Evolutionary conservation across 495 filamentous ascomycete genomes (phyloP), one percentile per base, ranked within the genome.

Genomic region (Viridothelium virens): DNA sequence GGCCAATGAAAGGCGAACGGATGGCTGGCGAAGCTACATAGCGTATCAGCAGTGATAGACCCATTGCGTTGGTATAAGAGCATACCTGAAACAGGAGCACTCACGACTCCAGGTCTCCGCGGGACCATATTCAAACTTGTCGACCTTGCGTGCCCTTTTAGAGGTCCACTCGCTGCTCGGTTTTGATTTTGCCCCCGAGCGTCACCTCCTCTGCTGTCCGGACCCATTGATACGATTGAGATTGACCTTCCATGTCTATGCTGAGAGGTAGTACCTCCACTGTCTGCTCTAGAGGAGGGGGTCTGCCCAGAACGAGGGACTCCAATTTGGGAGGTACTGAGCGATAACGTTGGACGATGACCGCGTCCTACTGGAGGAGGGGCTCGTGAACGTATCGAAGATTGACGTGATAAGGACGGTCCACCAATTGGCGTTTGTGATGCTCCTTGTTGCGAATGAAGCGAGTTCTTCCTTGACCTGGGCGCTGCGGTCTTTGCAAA

Each of bases 141-240:
- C 63, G 91, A 91, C 56, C 92, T 83, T 31, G 82, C 86, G 83
- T 96, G 92, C 2, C 85, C 83, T 71, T 84, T 84, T 36, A 66
- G 65, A 33, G 85, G 81, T 61, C 83, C 65, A 44, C 56, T 67
- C 14, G 63, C 56, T 4, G 56, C 62, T 46, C 72, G 61, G 34
- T 70, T 50, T 73, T 79, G 76, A 71, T 79, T 75, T 75, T 81
- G 66, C 70, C 75, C 69, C 72, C 79, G 77, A 64, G 74, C 71
- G 50, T 71, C 67, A 56, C 73, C 69, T 7, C 78, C 79, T 37
- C 74, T 75, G 63, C 88, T 84, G 64, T 86, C 85, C 61, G 84
- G 87, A 16, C 90, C 90, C 69, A 97, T 83, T 4, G 94, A 97
- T 31, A 97, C 85, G 68, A 98, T 97, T n/a, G 94, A 97, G 38